phyloP scores from a whole-genome alignment of 2,329 filamentous ascomycete species.

The Trichothecium sympodiale region DNA sequence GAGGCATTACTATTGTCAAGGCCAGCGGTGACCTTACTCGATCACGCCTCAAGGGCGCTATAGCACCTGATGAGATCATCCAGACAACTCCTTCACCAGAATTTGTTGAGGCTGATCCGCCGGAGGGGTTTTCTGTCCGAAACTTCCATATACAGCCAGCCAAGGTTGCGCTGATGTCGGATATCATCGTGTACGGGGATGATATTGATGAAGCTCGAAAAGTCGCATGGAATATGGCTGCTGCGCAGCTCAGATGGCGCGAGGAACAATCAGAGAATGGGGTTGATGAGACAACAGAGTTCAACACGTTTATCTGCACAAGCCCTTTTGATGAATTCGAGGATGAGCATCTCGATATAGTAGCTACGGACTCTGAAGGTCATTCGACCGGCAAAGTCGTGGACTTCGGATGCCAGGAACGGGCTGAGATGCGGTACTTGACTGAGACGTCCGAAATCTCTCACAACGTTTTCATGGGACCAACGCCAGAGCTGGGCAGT shows the following conservation, averaged over 20 bases:
- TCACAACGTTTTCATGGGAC: constrained; percentile 81
- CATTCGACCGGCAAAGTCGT: constrained; percentile 65
- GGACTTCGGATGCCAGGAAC: constrained; percentile 84
- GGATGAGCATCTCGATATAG: constrained; percentile 53
- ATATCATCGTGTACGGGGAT: constrained; percentile 87
- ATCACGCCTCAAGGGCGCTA: constrained; percentile 75
- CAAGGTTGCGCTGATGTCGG: constrained; percentile 78
- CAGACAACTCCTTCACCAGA: constrained; percentile 36
- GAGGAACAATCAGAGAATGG: constrained; percentile 48
- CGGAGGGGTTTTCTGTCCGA: constrained; percentile 84
- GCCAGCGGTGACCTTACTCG: constrained; percentile 67
- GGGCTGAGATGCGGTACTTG: constrained; percentile 89
- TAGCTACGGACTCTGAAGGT: constrained; percentile 65
- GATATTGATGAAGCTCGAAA: constrained; percentile 49
- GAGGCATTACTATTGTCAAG: constrained; percentile 79
- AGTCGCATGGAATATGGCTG: constrained; percentile 57
- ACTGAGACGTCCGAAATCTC: constrained; percentile 81
- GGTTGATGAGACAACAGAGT: constrained; percentile 43
- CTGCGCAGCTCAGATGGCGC: constrained; percentile 68
- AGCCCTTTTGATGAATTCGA: constrained; percentile 64
- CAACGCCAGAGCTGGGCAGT: constrained; percentile 61
- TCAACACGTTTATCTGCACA: constrained; percentile 73
- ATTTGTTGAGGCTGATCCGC: constrained; percentile 77
- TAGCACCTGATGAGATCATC: constrained; percentile 72
- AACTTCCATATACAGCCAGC: constrained; percentile 95